Percentiles rank a stretch among this genome's conserved stretches.
phyloP scores from a whole-genome alignment of 345 rosid species.

The Gossypium ekmanianum region DNA sequence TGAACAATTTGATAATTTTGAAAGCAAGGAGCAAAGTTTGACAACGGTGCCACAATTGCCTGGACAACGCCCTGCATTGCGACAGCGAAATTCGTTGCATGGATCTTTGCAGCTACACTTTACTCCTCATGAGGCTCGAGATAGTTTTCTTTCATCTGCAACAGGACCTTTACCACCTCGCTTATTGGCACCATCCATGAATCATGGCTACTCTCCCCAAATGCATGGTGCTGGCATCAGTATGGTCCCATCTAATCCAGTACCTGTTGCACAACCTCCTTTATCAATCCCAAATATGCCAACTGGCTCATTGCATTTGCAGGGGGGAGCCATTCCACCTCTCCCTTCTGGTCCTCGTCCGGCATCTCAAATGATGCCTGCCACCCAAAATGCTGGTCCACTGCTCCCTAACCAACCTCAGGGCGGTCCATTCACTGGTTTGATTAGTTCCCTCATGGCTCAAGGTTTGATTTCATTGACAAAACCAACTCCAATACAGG shows the following conservation, averaged over 20 bases:
- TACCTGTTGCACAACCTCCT: slow-evolving; percentile 35
- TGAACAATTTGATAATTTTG: slow-evolving; percentile 43
- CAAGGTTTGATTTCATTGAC: slow-evolving; percentile 83
- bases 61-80: slow-evolving; percentile 41
- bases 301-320: slow-evolving; percentile 30
- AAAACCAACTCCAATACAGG: slow-evolving; percentile 65
- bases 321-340: slow-evolving; percentile 50
- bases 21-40: slow-evolving; percentile 36
- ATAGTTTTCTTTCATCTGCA: slow-evolving; percentile 34
- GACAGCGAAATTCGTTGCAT: slow-evolving; percentile 49
- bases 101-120: slow-evolving; percentile 42
- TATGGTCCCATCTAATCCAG: slow-evolving; percentile 30
- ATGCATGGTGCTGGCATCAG: slow-evolving; percentile 32
- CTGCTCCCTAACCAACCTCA: slow-evolving; percentile 45
- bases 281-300: slow-evolving; percentile 42
- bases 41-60: slow-evolving; percentile 31
- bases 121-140: slow-evolving; percentile 36
- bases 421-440: slow-evolving; percentile 66
- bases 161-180: slow-evolving; percentile 44
- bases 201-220: slow-evolving; percentile 48
- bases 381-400: slow-evolving; percentile 42
- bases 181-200: slow-evolving; percentile 32
- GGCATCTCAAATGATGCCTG: slow-evolving; percentile 38
- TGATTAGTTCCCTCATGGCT: slow-evolving; percentile 79
- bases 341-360: slow-evolving; percentile 57